These are phyloP conservation scores for Trypanosoma brucei DNA, from an alignment of 208 protist genomes.

Conservation along the genomic window DNA sequence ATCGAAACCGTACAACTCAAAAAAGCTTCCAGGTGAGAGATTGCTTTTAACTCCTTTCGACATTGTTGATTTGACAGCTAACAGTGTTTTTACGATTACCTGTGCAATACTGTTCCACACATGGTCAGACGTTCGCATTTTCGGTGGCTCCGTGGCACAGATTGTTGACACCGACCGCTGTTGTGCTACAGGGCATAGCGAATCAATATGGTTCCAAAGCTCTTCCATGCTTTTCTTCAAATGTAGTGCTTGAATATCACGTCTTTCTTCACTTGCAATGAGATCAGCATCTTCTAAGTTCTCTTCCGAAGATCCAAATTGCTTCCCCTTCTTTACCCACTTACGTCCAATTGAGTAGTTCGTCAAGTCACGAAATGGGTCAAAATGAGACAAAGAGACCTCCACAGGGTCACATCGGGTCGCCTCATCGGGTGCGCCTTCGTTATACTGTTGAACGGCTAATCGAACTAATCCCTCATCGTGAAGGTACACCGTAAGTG, in stretches of 20 bases:
- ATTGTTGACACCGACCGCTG: neutral
- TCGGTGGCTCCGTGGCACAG: neutral
- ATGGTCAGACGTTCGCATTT: constrained; percentile 28
- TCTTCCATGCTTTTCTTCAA: constrained; percentile 69
- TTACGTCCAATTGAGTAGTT: constrained; percentile 89
- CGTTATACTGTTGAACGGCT: constrained; percentile 85
- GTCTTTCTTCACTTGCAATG: neutral
- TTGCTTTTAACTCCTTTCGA: constrained; percentile 12
- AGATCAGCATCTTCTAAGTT: neutral
- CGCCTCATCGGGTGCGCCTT: neutral
- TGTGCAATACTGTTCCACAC: constrained; percentile 59
- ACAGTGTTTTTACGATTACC: constrained; percentile 67
- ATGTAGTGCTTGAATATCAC: constrained; percentile 16
- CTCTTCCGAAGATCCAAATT: neutral
- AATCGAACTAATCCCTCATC: constrained; percentile 93
- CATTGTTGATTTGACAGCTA: constrained; percentile 48
- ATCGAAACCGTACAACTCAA: constrained; percentile 92
- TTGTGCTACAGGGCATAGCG: constrained; percentile 2
- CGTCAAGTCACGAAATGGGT: constrained; percentile 85
- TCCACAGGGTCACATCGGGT: neutral
- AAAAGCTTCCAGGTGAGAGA: constrained; percentile 46
- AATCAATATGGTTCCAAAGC: constrained; percentile 59
- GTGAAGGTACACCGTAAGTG: constrained; percentile 86
- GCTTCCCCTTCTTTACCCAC: constrained; percentile 18
- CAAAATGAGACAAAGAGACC: constrained; percentile 13